Conservation (phyloP, 2,329 filamentous ascomycete species). For the Piedraia hortae region DNA sequence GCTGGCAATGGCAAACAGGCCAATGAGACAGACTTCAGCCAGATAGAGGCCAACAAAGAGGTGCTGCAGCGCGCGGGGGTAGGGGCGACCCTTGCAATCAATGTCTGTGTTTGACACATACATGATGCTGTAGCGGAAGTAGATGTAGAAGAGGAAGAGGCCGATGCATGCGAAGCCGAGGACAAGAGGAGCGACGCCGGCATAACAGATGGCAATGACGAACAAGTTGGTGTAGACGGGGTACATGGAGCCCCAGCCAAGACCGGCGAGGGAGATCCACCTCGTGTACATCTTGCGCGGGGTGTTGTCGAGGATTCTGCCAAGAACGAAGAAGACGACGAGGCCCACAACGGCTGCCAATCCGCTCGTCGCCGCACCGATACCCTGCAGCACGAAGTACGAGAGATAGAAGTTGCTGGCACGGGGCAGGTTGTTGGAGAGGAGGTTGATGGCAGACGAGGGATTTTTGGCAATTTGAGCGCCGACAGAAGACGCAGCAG, state of each 20-base stretch:
- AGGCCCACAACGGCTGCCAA: conserved; percentile 51
- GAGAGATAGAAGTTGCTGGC: conserved; percentile 87
- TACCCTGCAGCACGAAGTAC: conserved; percentile 79
- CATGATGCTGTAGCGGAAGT: conserved; percentile 73
- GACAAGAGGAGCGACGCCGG: conserved; percentile 63
- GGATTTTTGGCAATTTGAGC: conserved; percentile 37
- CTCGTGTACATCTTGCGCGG: conserved; percentile 56
- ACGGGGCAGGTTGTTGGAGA: conserved; percentile 30
- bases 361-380: conserved; percentile 48
- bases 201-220: conserved; percentile 50
- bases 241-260: conserved; percentile 63
- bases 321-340: conserved; percentile 43
- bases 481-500: conserved; percentile 46
- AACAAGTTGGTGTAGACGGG: conserved; percentile 59
- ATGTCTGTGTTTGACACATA: conserved; percentile 61
- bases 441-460: conserved; percentile 6
- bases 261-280: conserved; percentile 44
- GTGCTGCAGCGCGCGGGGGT: conserved; percentile 67
- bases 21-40: conserved; percentile 49
- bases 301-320: conserved; percentile 46
- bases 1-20: conserved; percentile 45
- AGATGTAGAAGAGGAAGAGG: conserved; percentile 56
- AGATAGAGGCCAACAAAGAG: conserved; percentile 65
- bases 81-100: conserved; percentile 69
- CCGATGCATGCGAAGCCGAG: conserved; percentile 58